Evolutionary conservation across 345 rosid genomes (phyloP).

Genomic region (Kernera saxatilis): DNA sequence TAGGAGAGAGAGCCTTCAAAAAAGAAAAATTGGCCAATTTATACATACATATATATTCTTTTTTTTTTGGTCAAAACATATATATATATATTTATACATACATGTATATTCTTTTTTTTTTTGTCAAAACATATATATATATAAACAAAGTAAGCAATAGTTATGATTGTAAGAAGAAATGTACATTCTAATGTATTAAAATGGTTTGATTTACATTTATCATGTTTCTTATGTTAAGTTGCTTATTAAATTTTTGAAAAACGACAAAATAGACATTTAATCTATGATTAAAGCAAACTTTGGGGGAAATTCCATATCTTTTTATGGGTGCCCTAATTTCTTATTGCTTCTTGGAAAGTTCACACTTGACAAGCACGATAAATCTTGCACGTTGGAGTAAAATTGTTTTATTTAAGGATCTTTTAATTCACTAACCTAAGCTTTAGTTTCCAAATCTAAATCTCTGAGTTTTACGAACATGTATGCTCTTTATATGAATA

Average conservation of each 20-base stretch:
- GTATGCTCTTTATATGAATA: neutral
- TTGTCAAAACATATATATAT: neutral
- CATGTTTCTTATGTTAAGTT: neutral
- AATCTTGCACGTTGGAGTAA: conserved; percentile 19
- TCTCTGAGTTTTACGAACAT: neutral
- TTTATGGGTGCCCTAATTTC: conserved; percentile 28
- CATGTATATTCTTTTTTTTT: too few relatives aligned
- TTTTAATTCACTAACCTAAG: neutral
- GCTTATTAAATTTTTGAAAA: neutral
- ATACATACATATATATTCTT: neutral
- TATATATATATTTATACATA: neutral
- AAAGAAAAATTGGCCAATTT: neutral
- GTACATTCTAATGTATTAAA: neutral
- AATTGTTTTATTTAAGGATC: neutral
- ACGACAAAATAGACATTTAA: conserved; percentile 37
- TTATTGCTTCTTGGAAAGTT: conserved; percentile 30
- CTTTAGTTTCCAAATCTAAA: neutral
- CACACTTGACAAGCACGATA: conserved; percentile 34
- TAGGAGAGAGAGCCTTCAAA: neutral
- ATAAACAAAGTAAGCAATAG: neutral
- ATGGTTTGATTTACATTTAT: neutral
- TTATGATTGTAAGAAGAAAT: neutral
- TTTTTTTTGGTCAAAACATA: too few relatives aligned
- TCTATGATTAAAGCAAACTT: conserved; percentile 25
- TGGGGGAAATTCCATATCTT: conserved; percentile 25